These are phyloP conservation scores for Thamnidium elegans DNA, from an alignment of 192 early-diverging fungal genomes.

Conservation along the genomic window DNA sequence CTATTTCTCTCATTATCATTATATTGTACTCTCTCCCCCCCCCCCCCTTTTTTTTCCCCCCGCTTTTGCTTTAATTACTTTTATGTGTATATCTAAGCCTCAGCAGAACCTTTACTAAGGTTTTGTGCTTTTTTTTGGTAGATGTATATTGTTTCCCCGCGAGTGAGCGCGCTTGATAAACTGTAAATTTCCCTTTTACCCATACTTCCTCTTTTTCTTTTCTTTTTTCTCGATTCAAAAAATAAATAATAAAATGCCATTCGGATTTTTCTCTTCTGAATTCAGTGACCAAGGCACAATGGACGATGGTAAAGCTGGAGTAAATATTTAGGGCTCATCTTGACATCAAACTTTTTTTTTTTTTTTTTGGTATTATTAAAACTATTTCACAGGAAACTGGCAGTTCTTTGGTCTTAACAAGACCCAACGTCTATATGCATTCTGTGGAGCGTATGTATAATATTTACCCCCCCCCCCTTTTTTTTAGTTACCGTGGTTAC, in stretches of 20 bases:
- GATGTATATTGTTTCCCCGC: too few relatives aligned
- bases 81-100: too few relatives aligned
- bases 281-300: constrained; percentile 45
- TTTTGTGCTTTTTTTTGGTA: too few relatives aligned
- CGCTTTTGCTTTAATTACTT: too few relatives aligned
- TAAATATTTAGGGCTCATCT: neutral
- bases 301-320: constrained; percentile 44
- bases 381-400: constrained; percentile 25
- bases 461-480: too few relatives aligned
- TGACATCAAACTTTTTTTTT: neutral
- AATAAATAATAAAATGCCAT: constrained; percentile 24
- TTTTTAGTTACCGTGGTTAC: neutral
- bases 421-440: constrained; percentile 76
- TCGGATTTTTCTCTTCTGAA: constrained; percentile 37
- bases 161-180: too few relatives aligned
- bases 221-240: neutral
- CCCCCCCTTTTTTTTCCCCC: too few relatives aligned
- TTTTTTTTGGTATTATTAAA: neutral
- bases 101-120: too few relatives aligned
- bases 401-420: constrained; percentile 50
- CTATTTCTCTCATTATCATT: too few relatives aligned
- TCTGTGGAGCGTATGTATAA: constrained; percentile 57
- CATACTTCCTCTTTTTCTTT: neutral
- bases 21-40: too few relatives aligned
- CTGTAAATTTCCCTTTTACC: neutral